Evolutionary conservation across 2,329 filamentous ascomycete species (phyloP).

Genomic region (Curvularia sp.): DNA sequence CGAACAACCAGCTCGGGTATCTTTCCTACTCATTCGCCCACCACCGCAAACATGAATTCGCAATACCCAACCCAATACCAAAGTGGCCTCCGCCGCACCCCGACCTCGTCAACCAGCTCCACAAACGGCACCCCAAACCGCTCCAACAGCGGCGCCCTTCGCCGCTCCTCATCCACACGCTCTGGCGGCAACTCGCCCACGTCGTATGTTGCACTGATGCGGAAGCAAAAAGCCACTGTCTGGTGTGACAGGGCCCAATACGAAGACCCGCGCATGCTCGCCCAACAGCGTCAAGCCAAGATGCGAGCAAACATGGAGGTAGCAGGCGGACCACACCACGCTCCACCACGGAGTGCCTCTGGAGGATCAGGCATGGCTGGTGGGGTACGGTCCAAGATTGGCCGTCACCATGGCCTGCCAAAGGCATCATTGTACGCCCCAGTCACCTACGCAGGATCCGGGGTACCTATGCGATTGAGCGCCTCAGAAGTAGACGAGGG

Average conservation of each 20-base stretch:
- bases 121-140: slow-evolving; percentile 59
- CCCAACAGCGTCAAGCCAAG: slow-evolving; percentile 86
- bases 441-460: slow-evolving; percentile 75
- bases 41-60: slow-evolving; percentile 42
- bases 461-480: slow-evolving; percentile 88
- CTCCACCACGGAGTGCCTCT: slow-evolving; percentile 48
- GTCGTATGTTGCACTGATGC: slow-evolving; percentile 94
- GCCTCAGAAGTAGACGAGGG: slow-evolving; percentile 95
- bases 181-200: slow-evolving; percentile 68
- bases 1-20: slow-evolving; percentile 50
- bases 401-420: slow-evolving; percentile 79
- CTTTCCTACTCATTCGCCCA: slow-evolving; percentile 37
- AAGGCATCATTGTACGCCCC: slow-evolving; percentile 80
- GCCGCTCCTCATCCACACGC: slow-evolving; percentile 81
- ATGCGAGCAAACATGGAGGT: slow-evolving; percentile 85
- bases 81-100: slow-evolving; percentile 61
- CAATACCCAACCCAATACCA: slow-evolving; percentile 47
- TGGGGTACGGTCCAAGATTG: slow-evolving; percentile 79
- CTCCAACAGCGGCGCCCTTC: slow-evolving; percentile 62
- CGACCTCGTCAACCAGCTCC: slow-evolving; percentile 72
- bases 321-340: slow-evolving; percentile 62
- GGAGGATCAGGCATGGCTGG: slow-evolving; percentile 47
- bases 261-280: slow-evolving; percentile 83
- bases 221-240: slow-evolving; percentile 96
- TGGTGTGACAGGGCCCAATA: slow-evolving; percentile 96